A percentile compares a stretch with the other conserved stretches of the same genome.
Conservation (phyloP, 2,329 filamentous ascomycete species). For the Hypoxylon sp. region DNA sequence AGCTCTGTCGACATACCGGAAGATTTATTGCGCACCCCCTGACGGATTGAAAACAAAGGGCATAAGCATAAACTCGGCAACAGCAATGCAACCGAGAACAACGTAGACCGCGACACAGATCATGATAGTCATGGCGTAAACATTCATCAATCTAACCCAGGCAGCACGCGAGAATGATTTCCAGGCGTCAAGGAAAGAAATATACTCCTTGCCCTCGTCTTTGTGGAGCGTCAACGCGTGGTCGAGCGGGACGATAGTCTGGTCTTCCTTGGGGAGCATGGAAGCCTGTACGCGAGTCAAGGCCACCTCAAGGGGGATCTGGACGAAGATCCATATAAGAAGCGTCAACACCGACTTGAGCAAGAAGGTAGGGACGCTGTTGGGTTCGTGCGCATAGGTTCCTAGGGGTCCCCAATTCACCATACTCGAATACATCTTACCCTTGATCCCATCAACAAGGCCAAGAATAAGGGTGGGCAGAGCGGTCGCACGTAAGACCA, state of each 20-base stretch:
- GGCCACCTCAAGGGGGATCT: conserved; percentile 80
- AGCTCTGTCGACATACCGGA: not conserved
- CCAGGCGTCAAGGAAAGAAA: conserved; percentile 82
- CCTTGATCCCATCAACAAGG: conserved; percentile 65
- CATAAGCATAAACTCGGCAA: not conserved
- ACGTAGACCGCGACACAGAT: not conserved
- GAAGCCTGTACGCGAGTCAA: conserved; percentile 87
- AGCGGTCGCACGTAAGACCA: conserved; percentile 75
- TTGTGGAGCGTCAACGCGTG: conserved; percentile 80
- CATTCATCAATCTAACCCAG: conserved; percentile 77
- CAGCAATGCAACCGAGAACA: not conserved
- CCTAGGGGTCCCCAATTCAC: conserved; percentile 57
- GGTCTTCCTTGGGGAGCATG: conserved; percentile 82
- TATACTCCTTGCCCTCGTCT: conserved; percentile 74
- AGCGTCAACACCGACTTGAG: conserved; percentile 47
- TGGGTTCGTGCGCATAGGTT: conserved; percentile 25
- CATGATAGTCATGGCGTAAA: conserved; percentile 73
- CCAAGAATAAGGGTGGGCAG: conserved; percentile 74
- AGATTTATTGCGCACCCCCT: not conserved
- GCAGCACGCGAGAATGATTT: conserved; percentile 78
- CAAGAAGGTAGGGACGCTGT: conserved; percentile 47
- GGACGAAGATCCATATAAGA: conserved; percentile 69
- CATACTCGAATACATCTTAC: conserved; percentile 52
- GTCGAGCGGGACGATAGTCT: conserved; percentile 89
- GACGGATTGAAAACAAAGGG: not conserved